These are phyloP conservation scores for Fusarium sp. DNA, from an alignment of 2,329 filamentous ascomycete genomes.

Conservation along the genomic window DNA sequence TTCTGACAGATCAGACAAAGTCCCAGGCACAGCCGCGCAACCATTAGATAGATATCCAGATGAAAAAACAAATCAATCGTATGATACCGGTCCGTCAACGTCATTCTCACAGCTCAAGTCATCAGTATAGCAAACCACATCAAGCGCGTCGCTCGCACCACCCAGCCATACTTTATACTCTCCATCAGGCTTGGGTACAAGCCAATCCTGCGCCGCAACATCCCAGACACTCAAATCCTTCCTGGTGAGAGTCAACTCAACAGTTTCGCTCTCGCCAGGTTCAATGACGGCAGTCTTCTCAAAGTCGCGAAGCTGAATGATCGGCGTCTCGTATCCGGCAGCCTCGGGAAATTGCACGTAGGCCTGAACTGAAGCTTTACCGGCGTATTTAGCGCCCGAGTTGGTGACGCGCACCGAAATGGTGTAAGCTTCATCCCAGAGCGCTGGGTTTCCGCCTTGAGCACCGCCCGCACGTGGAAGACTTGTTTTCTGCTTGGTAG, in stretches of 20 bases:
- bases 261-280: conserved; percentile 62
- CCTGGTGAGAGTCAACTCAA: conserved; percentile 70
- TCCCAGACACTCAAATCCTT: conserved; percentile 82
- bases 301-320: conserved; percentile 76
- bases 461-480: conserved; percentile 72
- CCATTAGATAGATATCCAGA: background rate
- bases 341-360: conserved; percentile 58
- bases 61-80: conserved; percentile 3
- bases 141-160: conserved; percentile 51
- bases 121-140: conserved; percentile 47
- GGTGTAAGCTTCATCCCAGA: conserved; percentile 64
- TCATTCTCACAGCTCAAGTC: conserved; percentile 45
- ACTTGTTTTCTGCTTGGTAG: conserved; percentile 55
- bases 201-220: conserved; percentile 74
- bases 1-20: conserved; percentile 2
- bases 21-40: background rate
- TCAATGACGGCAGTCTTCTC: conserved; percentile 70
- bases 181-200: conserved; percentile 55
- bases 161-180: conserved; percentile 55
- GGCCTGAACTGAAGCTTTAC: conserved; percentile 60
- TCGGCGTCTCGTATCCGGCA: conserved; percentile 68
- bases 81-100: conserved; percentile 25
- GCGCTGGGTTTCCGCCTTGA: conserved; percentile 74
- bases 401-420: conserved; percentile 63
- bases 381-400: conserved; percentile 55